Percentiles rank a stretch among this genome's conserved stretches.
Evolutionary conservation across 768 basidiomycete genomes (phyloP).

Genomic region (Panaeolus cyanescens): DNA sequence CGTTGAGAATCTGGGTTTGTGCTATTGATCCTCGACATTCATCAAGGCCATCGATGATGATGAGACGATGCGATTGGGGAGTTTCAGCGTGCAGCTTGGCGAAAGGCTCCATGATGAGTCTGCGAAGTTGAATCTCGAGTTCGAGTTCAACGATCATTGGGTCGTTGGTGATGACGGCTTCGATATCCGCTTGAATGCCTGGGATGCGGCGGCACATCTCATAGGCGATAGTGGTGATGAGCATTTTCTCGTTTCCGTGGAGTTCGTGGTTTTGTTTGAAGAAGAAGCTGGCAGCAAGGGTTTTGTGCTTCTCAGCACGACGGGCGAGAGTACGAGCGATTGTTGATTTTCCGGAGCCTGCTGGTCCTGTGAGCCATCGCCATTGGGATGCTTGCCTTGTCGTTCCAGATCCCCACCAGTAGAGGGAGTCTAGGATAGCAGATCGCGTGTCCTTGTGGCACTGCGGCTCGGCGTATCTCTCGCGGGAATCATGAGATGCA

Average conservation of each 20-base stretch:
- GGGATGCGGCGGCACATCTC: slow-evolving; percentile 3
- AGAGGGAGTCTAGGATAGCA: no score
- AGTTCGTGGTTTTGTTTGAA: neutral
- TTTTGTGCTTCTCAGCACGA: no score
- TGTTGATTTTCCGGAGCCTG: no score
- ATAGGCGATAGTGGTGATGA: slow-evolving; percentile 7
- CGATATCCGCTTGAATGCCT: neutral
- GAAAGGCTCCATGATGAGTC: slow-evolving; percentile 8
- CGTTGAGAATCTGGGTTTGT: no score
- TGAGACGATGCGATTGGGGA: neutral
- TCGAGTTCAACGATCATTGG: slow-evolving; percentile 1
- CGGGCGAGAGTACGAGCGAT: no score
- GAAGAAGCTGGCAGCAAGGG: slow-evolving; percentile 7
- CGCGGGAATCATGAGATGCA: no score
- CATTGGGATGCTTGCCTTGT: no score
- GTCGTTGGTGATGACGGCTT: neutral
- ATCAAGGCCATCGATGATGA: slow-evolving; percentile 13
- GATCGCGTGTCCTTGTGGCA: no score
- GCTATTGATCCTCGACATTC: neutral
- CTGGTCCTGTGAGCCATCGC: no score
- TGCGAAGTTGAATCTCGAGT: slow-evolving; percentile 3
- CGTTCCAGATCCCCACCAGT: no score
- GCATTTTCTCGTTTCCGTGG: neutral
- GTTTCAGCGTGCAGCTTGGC: neutral
- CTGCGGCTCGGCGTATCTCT: no score